phyloP scores from a whole-genome alignment of 768 basidiomycete species.

The Pleurotus djamor region DNA sequence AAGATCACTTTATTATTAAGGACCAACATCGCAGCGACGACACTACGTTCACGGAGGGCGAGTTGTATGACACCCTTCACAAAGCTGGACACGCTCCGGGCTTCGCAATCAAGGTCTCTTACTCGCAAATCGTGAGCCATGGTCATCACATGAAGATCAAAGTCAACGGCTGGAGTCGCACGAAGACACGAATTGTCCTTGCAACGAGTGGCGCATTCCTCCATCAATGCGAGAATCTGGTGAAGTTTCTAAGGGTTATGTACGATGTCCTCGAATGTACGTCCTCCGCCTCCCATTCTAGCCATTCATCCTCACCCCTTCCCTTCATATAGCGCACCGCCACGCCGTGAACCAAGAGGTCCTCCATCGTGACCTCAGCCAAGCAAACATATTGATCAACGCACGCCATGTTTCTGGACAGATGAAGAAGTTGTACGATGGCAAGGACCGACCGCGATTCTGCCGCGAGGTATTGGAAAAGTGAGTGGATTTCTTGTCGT shows the following conservation, averaged over 20 bases:
- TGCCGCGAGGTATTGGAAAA: background rate
- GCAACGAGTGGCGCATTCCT: background rate
- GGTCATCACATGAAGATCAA: background rate
- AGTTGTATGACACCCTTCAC: background rate
- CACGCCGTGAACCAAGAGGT: background rate
- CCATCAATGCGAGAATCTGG: background rate
- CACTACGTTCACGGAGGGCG: background rate
- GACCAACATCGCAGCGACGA: background rate
- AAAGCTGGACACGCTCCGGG: background rate
- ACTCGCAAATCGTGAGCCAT: background rate
- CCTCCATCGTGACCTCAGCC: constrained; percentile 5
- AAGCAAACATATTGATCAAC: background rate
- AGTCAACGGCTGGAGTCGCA: background rate
- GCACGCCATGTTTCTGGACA: background rate
- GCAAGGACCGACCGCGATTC: background rate
- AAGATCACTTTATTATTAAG: background rate
- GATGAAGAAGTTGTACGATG: background rate
- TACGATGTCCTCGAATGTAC: constrained; percentile 6
- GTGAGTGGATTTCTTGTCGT: background rate
- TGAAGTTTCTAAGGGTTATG: background rate
- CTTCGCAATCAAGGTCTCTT: background rate
- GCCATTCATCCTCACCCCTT: background rate
- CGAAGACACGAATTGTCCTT: background rate
- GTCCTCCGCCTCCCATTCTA: background rate
- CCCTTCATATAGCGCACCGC: background rate